phyloP scores from a whole-genome alignment of 495 filamentous ascomycete species.

The Aspergillus nanangensis region DNA sequence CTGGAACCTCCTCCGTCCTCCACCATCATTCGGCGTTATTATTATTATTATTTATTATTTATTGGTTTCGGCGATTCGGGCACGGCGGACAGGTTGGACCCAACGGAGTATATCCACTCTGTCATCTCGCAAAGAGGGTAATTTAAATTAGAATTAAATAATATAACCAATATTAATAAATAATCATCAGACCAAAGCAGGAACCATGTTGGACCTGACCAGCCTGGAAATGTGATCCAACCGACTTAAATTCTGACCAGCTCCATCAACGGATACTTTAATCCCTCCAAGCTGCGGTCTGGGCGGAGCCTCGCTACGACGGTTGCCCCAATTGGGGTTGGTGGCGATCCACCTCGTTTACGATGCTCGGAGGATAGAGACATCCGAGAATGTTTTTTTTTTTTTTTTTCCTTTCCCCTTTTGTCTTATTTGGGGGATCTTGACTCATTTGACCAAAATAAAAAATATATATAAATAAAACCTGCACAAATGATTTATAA shows the following conservation, averaged over 20 bases:
- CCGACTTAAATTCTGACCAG: conserved; percentile 3
- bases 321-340: conserved; percentile 10
- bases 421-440: neutral
- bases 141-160: no score
- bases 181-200: conserved; percentile 4
- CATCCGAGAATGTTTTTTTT: conserved; percentile 5
- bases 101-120: no score
- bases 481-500: no score
- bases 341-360: conserved; percentile 16
- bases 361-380: conserved; percentile 3
- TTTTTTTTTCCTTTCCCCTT: conserved; percentile 1
- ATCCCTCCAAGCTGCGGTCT: conserved; percentile 22
- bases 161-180: no score
- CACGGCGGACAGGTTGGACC: no score
- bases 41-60: no score
- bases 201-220: conserved; percentile 6
- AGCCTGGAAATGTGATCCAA: neutral
- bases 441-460: no score
- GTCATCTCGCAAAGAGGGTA: no score
- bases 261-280: conserved; percentile 15
- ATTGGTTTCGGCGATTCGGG: no score
- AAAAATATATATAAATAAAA: no score
- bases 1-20: no score
- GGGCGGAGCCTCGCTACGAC: conserved; percentile 20
- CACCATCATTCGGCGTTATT: no score